These are phyloP conservation scores for Tanacetum coccineum DNA, from an alignment of 129 eudicot genomes.

Conservation along the genomic window DNA sequence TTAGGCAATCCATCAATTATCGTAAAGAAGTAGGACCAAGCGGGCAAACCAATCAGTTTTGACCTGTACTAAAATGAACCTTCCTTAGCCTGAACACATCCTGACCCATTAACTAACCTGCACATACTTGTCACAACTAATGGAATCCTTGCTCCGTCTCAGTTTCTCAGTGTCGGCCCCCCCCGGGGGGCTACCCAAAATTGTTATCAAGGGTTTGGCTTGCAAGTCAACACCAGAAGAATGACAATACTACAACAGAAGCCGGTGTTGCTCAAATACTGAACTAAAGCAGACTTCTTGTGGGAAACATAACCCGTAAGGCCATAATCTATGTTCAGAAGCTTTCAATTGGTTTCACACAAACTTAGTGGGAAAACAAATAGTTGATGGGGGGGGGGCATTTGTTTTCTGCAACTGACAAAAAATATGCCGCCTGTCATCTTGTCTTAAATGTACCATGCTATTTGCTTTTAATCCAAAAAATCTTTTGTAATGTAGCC, in stretches of 20 bases:
- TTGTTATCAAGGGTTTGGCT: conserved; percentile 75
- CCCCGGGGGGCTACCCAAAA: too few species aligned
- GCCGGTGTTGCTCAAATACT: conserved; percentile 4
- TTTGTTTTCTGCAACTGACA: conserved; percentile 17
- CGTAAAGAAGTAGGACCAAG: too few species aligned
- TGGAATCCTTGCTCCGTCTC: background rate
- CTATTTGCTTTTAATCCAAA: conserved; percentile 15
- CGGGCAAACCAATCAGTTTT: too few species aligned
- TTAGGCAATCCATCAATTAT: too few species aligned
- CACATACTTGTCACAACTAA: too few species aligned
- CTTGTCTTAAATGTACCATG: conserved; percentile 13
- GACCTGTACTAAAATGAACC: too few species aligned
- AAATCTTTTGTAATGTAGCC: background rate
- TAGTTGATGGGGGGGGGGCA: conserved; percentile 2
- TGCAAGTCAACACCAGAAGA: conserved; percentile 45
- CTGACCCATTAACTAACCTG: too few species aligned
- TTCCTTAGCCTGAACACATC: too few species aligned
- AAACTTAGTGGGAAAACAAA: conserved; percentile 2
- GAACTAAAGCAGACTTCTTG: conserved; percentile 2
- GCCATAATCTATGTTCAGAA: background rate
- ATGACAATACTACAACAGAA: conserved; percentile 12
- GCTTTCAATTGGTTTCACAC: background rate
- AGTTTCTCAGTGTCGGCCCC: conserved; percentile 95
- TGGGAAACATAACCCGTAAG: background rate
- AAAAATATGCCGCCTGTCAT: conserved; percentile 14